Percentiles rank a stretch among this genome's conserved stretches.
Evolutionary conservation across 345 rosid genomes (phyloP).

Genomic region (Salix dunnii): DNA sequence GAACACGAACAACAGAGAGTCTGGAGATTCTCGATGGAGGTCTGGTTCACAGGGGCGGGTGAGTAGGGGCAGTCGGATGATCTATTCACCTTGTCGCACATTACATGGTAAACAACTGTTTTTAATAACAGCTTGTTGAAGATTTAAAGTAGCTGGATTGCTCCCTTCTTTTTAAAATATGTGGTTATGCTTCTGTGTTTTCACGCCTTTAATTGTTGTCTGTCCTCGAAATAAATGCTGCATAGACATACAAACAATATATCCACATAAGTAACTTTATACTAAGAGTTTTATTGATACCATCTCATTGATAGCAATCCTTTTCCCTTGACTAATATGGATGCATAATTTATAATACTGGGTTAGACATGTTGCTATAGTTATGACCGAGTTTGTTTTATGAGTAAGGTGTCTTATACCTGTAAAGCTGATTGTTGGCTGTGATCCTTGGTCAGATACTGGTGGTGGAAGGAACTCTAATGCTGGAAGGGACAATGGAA

Average conservation of each 20-base stretch:
- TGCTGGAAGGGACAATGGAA: slow-evolving; percentile 50
- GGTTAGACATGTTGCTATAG: background rate
- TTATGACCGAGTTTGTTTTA: slow-evolving; percentile 10
- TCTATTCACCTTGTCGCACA: slow-evolving; percentile 45
- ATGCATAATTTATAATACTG: background rate
- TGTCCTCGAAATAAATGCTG: background rate
- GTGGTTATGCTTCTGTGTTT: slow-evolving; percentile 14
- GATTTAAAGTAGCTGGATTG: slow-evolving; percentile 11
- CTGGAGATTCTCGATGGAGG: slow-evolving; percentile 68
- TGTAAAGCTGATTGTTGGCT: slow-evolving; percentile 16
- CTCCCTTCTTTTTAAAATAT: background rate
- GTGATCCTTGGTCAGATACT: slow-evolving; percentile 51
- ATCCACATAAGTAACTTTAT: background rate
- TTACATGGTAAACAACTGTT: slow-evolving; percentile 49
- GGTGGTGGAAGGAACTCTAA: slow-evolving; percentile 50
- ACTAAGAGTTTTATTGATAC: background rate
- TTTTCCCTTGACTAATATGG: background rate
- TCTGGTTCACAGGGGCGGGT: slow-evolving; percentile 64
- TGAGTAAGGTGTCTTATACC: slow-evolving; percentile 15
- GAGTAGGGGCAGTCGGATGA: slow-evolving; percentile 51
- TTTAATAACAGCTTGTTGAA: background rate
- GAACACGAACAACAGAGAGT: slow-evolving; percentile 58
- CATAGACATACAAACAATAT: background rate
- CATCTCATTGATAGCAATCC: background rate
- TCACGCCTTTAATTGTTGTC: slow-evolving; percentile 1